phyloP scores from a whole-genome alignment of 2,329 filamentous ascomycete species.

The Apiospora malaysiana region DNA sequence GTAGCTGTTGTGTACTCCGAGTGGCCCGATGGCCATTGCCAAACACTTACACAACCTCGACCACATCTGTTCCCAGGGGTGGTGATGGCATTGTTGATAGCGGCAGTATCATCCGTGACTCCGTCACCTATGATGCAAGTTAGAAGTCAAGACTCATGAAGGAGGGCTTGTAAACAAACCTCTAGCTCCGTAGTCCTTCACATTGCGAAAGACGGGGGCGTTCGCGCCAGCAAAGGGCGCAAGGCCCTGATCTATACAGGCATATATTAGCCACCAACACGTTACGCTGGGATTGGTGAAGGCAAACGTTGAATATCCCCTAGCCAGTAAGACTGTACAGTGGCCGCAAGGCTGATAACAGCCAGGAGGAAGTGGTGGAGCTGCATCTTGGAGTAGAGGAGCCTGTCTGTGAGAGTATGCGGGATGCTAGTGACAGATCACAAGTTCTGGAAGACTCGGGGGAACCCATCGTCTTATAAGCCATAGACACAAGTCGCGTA shows the following conservation, averaged over 20 bases:
- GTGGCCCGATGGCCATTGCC: background rate
- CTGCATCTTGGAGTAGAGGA: slow-evolving; percentile 34
- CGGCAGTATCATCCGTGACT: slow-evolving; percentile 51
- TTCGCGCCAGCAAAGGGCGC: slow-evolving; percentile 46
- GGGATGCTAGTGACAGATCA: background rate
- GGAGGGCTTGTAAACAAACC: slow-evolving; percentile 37
- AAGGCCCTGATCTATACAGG: slow-evolving; percentile 46
- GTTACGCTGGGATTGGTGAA: too few relatives aligned
- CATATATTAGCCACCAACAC: slow-evolving; percentile 23
- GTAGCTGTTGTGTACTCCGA: background rate
- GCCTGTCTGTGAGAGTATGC: background rate
- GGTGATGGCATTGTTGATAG: slow-evolving; percentile 52
- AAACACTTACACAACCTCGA: slow-evolving; percentile 46
- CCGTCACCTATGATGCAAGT: slow-evolving; percentile 45
- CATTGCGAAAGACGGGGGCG: slow-evolving; percentile 54
- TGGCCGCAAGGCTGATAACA: slow-evolving; percentile 37
- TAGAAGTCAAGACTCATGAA: background rate
- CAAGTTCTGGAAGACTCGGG: background rate
- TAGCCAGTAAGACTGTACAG: slow-evolving; percentile 41
- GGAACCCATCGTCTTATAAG: background rate
- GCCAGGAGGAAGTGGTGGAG: slow-evolving; percentile 38
- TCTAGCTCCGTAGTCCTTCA: slow-evolving; percentile 53
- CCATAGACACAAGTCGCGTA: background rate
- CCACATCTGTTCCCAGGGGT: slow-evolving; percentile 47
- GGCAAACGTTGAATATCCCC: slow-evolving; percentile 36